Percentiles rank a stretch among this genome's conserved stretches.
phyloP scores from a whole-genome alignment of 768 basidiomycete species.

The Mycena capillaripes region DNA sequence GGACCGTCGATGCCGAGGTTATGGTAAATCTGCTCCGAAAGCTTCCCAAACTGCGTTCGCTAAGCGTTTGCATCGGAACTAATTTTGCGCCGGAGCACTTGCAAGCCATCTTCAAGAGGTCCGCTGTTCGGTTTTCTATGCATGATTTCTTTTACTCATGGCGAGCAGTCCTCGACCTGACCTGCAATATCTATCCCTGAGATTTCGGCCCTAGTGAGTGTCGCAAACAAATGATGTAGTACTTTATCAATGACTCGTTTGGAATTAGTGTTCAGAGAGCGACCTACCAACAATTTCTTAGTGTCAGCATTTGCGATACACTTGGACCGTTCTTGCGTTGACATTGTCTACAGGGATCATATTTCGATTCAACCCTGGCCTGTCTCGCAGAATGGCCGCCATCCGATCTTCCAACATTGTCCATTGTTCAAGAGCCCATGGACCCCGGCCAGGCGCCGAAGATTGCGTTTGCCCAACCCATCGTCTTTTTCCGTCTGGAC shows the following conservation, averaged over 20 bases:
- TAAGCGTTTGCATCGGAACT: constrained; percentile 78
- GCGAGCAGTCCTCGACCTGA: constrained; percentile 52
- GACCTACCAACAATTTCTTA: constrained; percentile 87
- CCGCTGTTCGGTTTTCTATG: neutral
- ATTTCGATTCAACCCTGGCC: constrained; percentile 82
- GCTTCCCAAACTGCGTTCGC: constrained; percentile 62
- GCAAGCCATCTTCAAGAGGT: constrained; percentile 67
- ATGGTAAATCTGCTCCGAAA: constrained; percentile 76
- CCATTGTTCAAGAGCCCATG: constrained; percentile 78
- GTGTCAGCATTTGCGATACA: constrained; percentile 52
- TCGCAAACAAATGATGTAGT: neutral
- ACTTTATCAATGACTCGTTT: neutral
- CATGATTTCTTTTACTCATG: neutral
- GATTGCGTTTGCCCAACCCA: constrained; percentile 82
- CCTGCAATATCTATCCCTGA: constrained; percentile 69
- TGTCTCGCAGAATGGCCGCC: constrained; percentile 76
- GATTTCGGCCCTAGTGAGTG: constrained; percentile 89
- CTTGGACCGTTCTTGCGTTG: constrained; percentile 1
- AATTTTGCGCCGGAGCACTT: constrained; percentile 88
- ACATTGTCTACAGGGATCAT: constrained; percentile 69
- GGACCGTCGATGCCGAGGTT: constrained; percentile 83
- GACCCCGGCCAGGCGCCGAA: constrained; percentile 51
- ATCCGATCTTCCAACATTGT: constrained; percentile 58
- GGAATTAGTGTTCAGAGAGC: constrained; percentile 70
- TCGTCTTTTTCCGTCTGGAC: constrained; percentile 86